A percentile compares a stretch with the other conserved stretches of the same genome.
Conservation (phyloP, 2,329 filamentous ascomycete genomes). For the Apiospora saccharicola region DNA sequence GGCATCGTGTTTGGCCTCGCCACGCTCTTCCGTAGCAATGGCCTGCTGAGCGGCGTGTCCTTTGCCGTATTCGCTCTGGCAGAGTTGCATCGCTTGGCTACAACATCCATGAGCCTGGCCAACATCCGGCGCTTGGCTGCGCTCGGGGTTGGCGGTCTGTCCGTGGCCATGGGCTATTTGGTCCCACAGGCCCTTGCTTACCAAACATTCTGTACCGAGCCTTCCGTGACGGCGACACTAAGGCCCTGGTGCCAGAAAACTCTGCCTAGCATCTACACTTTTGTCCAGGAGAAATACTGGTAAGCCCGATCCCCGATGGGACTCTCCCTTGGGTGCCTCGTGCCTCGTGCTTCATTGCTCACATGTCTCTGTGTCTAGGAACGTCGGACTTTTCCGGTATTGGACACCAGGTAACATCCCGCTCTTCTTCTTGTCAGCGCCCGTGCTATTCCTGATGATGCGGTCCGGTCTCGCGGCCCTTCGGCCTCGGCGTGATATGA, state of each 20-base stretch:
- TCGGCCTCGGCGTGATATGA: neutral
- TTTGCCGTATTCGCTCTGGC: constrained; percentile 70
- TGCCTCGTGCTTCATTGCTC: constrained; percentile 2
- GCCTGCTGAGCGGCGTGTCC: constrained; percentile 79
- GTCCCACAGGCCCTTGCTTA: constrained; percentile 81
- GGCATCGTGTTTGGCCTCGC: constrained; percentile 76
- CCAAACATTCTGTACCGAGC: constrained; percentile 66
- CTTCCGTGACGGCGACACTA: constrained; percentile 40
- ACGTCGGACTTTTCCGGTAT: constrained; percentile 86
- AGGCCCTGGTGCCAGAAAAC: constrained; percentile 77
- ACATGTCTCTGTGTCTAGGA: constrained; percentile 67
- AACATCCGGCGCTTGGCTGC: constrained; percentile 61
- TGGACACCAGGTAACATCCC: constrained; percentile 89
- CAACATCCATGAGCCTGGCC: constrained; percentile 42
- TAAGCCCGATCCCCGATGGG: constrained; percentile 51
- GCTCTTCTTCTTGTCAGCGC: constrained; percentile 83
- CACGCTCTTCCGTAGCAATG: constrained; percentile 83
- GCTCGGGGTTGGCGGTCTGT: constrained; percentile 70
- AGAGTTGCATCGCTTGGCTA: constrained; percentile 50
- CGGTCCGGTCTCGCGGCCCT: constrained; percentile 62
- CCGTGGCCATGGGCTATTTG: constrained; percentile 71
- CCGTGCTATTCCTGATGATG: constrained; percentile 74
- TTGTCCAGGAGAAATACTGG: constrained; percentile 92
- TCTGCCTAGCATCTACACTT: constrained; percentile 90
- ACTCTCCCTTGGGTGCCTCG: neutral